Conservation (phyloP, 352 stramenopile genomes). For the Pythium monospermum region DNA sequence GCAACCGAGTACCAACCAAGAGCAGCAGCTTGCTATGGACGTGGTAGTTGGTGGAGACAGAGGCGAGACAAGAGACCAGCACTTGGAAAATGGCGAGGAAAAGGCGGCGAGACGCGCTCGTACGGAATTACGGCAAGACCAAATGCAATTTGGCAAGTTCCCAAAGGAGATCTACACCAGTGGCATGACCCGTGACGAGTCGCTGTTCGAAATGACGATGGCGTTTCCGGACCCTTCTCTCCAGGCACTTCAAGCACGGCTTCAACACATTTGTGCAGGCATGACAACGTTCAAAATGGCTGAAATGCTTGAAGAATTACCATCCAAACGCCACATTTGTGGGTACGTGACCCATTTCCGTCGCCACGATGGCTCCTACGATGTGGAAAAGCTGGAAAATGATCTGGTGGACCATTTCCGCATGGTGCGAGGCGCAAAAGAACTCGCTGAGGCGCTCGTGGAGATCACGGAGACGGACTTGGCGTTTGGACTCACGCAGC, state of each 20-base stretch:
- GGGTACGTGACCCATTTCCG: conserved; percentile 61
- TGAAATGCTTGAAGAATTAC: conserved; percentile 88
- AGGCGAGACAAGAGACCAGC: too few species aligned
- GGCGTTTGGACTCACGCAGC: conserved; percentile 47
- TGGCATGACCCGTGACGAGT: conserved; percentile 63
- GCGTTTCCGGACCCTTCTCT: conserved; percentile 51
- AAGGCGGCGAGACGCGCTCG: conserved; percentile 24
- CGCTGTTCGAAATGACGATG: conserved; percentile 39
- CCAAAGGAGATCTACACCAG: conserved; percentile 52
- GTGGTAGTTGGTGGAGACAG: too few species aligned
- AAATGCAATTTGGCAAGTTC: conserved; percentile 70
- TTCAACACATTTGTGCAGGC: conserved; percentile 58
- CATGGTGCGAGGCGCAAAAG: conserved; percentile 49
- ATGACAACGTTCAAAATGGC: conserved; percentile 85
- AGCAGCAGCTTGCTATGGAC: too few species aligned
- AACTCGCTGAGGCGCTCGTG: conserved; percentile 53
- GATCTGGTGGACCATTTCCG: conserved; percentile 79
- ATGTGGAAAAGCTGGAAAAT: conserved; percentile 37
- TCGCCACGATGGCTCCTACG: conserved; percentile 43
- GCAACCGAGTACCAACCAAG: conserved; percentile 11
- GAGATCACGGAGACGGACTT: conserved; percentile 57
- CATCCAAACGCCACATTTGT: conserved; percentile 89
- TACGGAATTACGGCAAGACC: conserved; percentile 31
- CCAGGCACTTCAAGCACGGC: conserved; percentile 34
- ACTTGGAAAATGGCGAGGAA: conserved; percentile 45